A percentile compares a stretch with the other conserved stretches of the same genome.
Evolutionary conservation across 2,329 filamentous ascomycete genomes (phyloP).

Genomic region (Fusarium graminum): DNA sequence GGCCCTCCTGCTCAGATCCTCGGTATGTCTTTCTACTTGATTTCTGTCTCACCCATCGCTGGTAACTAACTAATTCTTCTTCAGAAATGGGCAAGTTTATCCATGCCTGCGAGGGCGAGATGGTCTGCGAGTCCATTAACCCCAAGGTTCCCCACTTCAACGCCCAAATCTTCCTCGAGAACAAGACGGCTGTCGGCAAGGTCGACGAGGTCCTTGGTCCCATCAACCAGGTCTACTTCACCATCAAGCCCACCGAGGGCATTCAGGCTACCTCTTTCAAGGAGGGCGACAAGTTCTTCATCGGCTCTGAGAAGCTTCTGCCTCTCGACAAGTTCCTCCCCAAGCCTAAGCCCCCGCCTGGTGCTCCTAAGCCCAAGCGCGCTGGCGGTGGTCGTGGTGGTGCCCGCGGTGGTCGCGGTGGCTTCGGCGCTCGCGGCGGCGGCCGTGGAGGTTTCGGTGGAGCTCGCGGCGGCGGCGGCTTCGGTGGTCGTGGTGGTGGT

Average conservation of each 20-base stretch:
- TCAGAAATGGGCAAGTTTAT: slow-evolving; percentile 91
- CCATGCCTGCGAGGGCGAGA: slow-evolving; percentile 96
- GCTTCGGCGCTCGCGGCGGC: slow-evolving; percentile 51
- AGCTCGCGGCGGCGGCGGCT: slow-evolving; percentile 44
- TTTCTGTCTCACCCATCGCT: background rate
- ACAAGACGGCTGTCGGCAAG: slow-evolving; percentile 96
- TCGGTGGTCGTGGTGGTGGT: slow-evolving; percentile 49
- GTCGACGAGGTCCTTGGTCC: slow-evolving; percentile 98
- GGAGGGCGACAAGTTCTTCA: slow-evolving; percentile 96
- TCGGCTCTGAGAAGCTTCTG: slow-evolving; percentile 92
- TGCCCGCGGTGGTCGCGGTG: slow-evolving; percentile 54
- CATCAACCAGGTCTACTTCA: slow-evolving; percentile 98
- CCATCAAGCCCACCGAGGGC: slow-evolving; percentile 95
- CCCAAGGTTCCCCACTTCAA: slow-evolving; percentile 99
- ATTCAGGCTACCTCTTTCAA: slow-evolving; percentile 97
- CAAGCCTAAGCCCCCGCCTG: slow-evolving; percentile 82
- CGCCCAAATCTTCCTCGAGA: slow-evolving; percentile 98
- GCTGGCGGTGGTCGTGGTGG: slow-evolving; percentile 66
- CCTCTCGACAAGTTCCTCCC: slow-evolving; percentile 97
- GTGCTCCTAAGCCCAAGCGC: slow-evolving; percentile 72
- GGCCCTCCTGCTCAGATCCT: slow-evolving; percentile 56
- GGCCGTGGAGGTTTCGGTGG: slow-evolving; percentile 57
- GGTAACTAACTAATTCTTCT: slow-evolving; percentile 20
- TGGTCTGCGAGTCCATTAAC: slow-evolving; percentile 96
- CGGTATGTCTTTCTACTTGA: slow-evolving; percentile 47